Conservation (phyloP, 2,329 filamentous ascomycete genomes). For the Sclerotinia minor region DNA sequence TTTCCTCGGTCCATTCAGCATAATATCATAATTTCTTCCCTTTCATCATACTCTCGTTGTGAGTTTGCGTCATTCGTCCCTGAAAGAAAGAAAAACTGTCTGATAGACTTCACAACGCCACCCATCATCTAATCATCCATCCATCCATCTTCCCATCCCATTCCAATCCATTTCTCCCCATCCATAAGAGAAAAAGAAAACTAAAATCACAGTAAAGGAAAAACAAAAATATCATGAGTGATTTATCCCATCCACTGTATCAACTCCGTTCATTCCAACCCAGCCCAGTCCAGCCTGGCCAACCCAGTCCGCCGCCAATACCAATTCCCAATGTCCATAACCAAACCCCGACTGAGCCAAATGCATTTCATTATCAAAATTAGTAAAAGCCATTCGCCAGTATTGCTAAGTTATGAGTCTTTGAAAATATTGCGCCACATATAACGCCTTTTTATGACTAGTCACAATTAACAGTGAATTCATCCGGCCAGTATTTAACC, state of each 20-base stretch:
- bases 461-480: neutral
- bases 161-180: neutral
- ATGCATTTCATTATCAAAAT: slow-evolving; percentile 19
- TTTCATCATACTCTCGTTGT: neutral
- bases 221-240: slow-evolving; percentile 1
- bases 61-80: neutral
- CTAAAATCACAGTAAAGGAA: slow-evolving; percentile 12
- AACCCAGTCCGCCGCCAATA: slow-evolving; percentile 4
- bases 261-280: slow-evolving; percentile 16
- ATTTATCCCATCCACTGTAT: slow-evolving; percentile 10
- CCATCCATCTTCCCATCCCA: slow-evolving; percentile 12
- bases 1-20: neutral
- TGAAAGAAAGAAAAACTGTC: neutral
- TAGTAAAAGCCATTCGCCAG: slow-evolving; percentile 1
- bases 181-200: slow-evolving; percentile 16
- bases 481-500: neutral
- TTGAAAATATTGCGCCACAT: neutral
- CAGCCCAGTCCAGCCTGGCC: neutral
- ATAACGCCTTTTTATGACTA: slow-evolving; percentile 14
- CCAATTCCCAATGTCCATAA: slow-evolving; percentile 14
- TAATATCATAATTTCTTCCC: neutral
- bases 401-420: neutral
- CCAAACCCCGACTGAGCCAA: slow-evolving; percentile 17
- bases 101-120: slow-evolving; percentile 18
- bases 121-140: slow-evolving; percentile 21